A percentile compares a stretch with the other conserved stretches of the same genome.
Evolutionary conservation across 139 green algal species (phyloP).

Genomic region (Pseudopediastrum boryanum): DNA sequence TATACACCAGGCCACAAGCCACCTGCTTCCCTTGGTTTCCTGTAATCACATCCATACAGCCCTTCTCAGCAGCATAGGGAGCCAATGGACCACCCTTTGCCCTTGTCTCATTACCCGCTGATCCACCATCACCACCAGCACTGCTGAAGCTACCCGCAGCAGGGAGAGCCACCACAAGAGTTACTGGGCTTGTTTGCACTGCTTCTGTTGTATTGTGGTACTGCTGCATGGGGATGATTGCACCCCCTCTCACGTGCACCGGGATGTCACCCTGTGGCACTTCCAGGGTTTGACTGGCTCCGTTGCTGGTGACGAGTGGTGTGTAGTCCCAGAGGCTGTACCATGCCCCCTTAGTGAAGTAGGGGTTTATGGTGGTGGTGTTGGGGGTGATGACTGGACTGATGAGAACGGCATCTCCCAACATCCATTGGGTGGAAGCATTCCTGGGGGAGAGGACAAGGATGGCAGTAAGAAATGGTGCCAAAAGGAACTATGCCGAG

Average conservation of each 20-base stretch:
- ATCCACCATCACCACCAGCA: too few relatives aligned
- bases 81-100: background rate
- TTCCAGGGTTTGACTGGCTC: constrained; percentile 19
- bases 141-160: background rate
- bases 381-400: constrained; percentile 65
- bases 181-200: constrained; percentile 43
- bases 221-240: constrained; percentile 57
- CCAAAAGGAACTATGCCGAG: too few relatives aligned
- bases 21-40: constrained; percentile 4
- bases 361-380: constrained; percentile 40
- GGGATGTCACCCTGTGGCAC: constrained; percentile 45
- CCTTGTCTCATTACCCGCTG: background rate
- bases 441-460: too few relatives aligned
- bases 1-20: constrained; percentile 26
- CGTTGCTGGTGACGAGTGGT: background rate
- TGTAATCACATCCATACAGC: background rate
- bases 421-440: constrained; percentile 61
- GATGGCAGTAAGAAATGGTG: too few relatives aligned
- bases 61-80: constrained; percentile 16
- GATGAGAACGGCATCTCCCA: constrained; percentile 69
- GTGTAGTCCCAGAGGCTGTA: constrained; percentile 40
- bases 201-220: constrained; percentile 36
- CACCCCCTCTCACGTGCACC: constrained; percentile 52
- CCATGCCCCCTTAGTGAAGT: constrained; percentile 72
- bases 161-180: constrained; percentile 45